Evolutionary conservation across 176 grass and related monocot genomes (phyloP).

Genomic region (Microstegium vimineum): DNA sequence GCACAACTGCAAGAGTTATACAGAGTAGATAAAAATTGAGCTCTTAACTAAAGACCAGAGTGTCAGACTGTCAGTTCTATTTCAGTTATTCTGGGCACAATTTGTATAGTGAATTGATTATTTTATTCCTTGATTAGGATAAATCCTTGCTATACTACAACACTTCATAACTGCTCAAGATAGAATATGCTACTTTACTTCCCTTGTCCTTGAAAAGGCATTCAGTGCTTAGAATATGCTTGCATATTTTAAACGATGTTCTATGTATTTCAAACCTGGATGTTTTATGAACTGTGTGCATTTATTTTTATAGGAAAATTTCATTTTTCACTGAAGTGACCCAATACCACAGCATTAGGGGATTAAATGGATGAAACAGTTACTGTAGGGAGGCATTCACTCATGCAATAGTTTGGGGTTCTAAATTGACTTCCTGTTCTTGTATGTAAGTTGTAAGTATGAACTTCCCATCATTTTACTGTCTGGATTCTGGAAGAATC

Average conservation of each 20-base stretch:
- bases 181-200: background rate
- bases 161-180: background rate
- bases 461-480: background rate
- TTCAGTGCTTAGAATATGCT: background rate
- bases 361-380: background rate
- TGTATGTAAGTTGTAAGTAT: background rate
- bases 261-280: background rate
- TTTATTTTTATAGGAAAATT: background rate
- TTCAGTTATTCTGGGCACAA: background rate
- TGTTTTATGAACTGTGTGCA: background rate
- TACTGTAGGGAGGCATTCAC: background rate
- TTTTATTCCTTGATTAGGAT: background rate
- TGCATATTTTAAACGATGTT: background rate
- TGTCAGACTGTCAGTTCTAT: background rate
- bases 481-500: background rate
- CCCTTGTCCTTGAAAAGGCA: background rate
- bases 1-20: background rate
- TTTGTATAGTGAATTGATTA: background rate
- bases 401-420: background rate
- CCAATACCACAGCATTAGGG: background rate
- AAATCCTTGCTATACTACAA: background rate
- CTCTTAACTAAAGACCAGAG: background rate
- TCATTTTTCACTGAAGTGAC: background rate
- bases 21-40: background rate
- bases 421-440: background rate